phyloP scores from a whole-genome alignment of 2,329 filamentous ascomycete genomes.

The Microsporum canis region DNA sequence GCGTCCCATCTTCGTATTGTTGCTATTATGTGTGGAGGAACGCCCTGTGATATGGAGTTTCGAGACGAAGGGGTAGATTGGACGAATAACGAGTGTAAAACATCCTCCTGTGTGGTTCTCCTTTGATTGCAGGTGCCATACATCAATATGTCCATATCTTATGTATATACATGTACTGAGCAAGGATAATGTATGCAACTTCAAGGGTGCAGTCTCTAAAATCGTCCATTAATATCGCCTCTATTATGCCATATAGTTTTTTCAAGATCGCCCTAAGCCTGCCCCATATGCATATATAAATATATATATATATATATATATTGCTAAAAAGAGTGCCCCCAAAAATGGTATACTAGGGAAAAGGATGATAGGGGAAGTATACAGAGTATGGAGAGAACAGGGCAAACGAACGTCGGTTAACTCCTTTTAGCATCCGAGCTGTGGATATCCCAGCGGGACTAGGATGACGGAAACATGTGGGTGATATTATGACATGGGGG shows the following conservation, averaged over 20 bases:
- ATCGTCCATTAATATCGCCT: background rate
- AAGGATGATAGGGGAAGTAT: background rate
- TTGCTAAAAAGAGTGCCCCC: background rate
- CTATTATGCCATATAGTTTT: too few species aligned
- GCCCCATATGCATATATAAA: background rate
- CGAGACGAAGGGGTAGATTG: background rate
- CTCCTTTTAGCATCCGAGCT: background rate
- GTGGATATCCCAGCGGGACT: background rate
- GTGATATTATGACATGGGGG: background rate
- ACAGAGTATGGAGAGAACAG: background rate
- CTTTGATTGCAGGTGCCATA: too few species aligned
- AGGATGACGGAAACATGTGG: background rate
- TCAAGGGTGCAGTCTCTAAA: too few species aligned
- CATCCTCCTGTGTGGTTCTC: background rate
- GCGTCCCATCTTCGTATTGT: background rate
- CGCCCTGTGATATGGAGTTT: background rate
- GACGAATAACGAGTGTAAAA: background rate
- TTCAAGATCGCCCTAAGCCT: background rate
- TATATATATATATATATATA: background rate
- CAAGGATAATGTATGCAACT: too few species aligned
- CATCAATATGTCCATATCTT: too few species aligned
- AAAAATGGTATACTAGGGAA: background rate
- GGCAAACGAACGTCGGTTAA: background rate
- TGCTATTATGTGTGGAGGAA: background rate
- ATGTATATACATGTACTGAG: too few species aligned